Conservation (phyloP, 305 asterid genomes). For the Fraxinus latifolia region DNA sequence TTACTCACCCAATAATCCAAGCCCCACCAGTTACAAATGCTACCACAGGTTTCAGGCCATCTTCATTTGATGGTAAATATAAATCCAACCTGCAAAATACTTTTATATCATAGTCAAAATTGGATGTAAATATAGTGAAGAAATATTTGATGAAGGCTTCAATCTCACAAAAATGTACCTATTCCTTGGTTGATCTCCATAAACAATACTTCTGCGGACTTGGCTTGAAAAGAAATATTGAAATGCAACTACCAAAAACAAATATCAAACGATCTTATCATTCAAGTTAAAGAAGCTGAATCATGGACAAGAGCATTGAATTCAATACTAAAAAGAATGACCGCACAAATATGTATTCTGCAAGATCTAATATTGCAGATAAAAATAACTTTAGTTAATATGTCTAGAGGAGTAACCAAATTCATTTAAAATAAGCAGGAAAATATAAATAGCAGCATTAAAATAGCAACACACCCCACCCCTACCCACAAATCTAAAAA, state of each 20-base stretch:
- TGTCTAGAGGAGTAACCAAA: background rate
- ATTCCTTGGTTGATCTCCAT: conserved; percentile 88
- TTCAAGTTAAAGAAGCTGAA: conserved; percentile 2
- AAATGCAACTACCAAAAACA: conserved; percentile 70
- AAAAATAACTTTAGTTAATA: background rate
- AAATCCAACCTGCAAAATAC: conserved; percentile 74
- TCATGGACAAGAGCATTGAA: background rate
- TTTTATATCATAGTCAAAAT: conserved; percentile 11
- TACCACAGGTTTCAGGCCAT: conserved; percentile 77
- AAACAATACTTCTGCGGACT: conserved; percentile 75
- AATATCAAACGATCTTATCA: conserved; percentile 6
- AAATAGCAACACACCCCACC: background rate
- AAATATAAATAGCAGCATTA: background rate
- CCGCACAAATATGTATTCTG: background rate
- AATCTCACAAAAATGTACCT: conserved; percentile 42
- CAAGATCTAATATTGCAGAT: conserved; percentile 9
- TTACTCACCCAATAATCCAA: conserved; percentile 89
- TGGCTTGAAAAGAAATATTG: conserved; percentile 76
- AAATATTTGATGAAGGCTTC: background rate
- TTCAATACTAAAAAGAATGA: background rate
- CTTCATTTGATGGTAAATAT: conserved; percentile 59
- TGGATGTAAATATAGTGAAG: conserved; percentile 14
- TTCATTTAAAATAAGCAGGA: background rate
- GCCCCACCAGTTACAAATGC: conserved; percentile 98
- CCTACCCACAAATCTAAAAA: background rate